These are phyloP conservation scores for Straminergon stramineum DNA, from an alignment of 225 moss, liverwort and hornwort genomes.

Conservation along the genomic window DNA sequence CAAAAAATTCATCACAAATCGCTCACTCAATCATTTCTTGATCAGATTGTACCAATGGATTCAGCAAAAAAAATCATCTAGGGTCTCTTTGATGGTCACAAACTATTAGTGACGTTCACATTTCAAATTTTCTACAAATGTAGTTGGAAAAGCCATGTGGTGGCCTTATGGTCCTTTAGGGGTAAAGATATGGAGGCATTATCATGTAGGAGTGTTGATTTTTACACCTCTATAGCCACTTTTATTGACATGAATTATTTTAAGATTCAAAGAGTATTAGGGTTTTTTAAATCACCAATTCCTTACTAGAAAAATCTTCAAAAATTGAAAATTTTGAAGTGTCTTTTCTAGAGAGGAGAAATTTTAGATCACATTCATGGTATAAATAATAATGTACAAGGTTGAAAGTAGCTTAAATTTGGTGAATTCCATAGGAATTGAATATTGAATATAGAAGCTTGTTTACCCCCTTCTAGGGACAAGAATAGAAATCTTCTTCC, in stretches of 20 bases:
- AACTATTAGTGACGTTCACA: no score
- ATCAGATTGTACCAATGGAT: no score
- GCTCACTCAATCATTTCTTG: no score
- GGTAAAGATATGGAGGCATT: neutral
- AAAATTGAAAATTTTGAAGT: neutral
- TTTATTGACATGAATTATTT: neutral
- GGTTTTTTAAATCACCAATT: neutral
- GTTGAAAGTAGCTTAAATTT: neutral
- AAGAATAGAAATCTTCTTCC: neutral
- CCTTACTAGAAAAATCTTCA: fast-evolving
- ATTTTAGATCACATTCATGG: no score
- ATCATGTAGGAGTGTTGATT: fast-evolving
- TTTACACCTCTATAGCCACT: fast-evolving
- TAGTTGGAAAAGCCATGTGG: no score
- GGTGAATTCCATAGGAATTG: fast-evolving
- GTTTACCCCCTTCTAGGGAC: fast-evolving
- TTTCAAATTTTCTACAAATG: no score
- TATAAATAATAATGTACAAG: neutral
- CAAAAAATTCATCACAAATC: no score
- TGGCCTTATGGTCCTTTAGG: no score
- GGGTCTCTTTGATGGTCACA: no score
- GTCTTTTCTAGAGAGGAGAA: neutral
- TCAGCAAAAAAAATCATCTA: no score
- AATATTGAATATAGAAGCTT: no score
- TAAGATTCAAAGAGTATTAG: neutral